Base-by-base conservation (phyloP, 148 eudicot species). In the Agrostemma githago region DNA sequence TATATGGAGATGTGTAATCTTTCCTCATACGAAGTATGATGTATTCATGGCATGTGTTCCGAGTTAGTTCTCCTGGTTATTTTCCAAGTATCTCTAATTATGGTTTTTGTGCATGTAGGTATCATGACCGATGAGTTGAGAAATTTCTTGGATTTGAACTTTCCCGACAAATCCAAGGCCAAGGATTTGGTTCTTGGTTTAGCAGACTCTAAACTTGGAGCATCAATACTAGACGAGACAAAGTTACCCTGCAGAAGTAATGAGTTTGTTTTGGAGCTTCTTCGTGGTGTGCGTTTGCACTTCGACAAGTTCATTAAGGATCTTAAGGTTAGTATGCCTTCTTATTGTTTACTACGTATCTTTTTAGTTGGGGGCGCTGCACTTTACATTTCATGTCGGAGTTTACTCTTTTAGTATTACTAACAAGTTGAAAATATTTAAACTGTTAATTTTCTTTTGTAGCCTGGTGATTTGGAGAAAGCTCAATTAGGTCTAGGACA, bases 401-500 rank as follows among this genome's bases (percentile, higher is more conserved):
- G 20, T 34, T 39, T 54, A 64, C 26, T 16, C 34, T 21, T 65
- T 39, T 19, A 10, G 16, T 2, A 14, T 40, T 54, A 7, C 17
- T 39, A 71, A 21, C 5, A 42, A 41, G 14, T 66, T 42, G 6
- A 5, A 64, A 20, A 57, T 63, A 17, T 67, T 42, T 41, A 38
- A 4, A 63, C 66, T 58, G 63, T 1, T 57, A 21, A 20, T 40
- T 65, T 60, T 79, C 59, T 60, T 79, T 7, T 72, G 72, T 71
- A 95, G 99, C 88, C 91, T 71, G 99, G 96, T 64, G 97, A 95
- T 68, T 80, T 92, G 86, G 99, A 92, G 88, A 95, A 95, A 84
- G 87, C 99, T 68, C 99, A 92, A 80, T 87, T 95, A 72, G 99
- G 99, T 81, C 82, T 92, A 15, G 96, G 81, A 21, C 99, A 95